phyloP scores from a whole-genome alignment of 2,329 filamentous ascomycete species.

The Neoscytalidium dimidiatum region DNA sequence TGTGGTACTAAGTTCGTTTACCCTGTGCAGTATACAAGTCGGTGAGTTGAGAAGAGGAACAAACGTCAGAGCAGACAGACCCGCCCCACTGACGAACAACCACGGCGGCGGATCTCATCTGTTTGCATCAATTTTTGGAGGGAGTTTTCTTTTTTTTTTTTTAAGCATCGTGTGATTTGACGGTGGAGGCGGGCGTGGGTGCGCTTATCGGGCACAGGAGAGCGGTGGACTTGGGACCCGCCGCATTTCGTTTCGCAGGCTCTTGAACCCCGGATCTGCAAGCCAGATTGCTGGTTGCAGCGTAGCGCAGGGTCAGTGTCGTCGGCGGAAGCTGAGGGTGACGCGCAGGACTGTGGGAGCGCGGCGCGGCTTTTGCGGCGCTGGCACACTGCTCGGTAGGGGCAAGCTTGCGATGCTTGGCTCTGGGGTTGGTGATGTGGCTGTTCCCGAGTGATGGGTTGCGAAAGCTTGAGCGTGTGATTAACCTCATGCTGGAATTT shows the following conservation, averaged over 20 bases:
- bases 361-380: slow-evolving; percentile 8
- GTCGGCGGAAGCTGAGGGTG: background rate
- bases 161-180: background rate
- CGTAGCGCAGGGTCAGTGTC: background rate
- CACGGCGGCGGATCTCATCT: background rate
- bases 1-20: too few species aligned
- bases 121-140: too few species aligned
- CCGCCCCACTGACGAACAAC: background rate
- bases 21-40: too few species aligned
- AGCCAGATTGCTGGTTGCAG: slow-evolving; percentile 3
- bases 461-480: background rate
- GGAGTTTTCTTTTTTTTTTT: too few species aligned
- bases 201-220: background rate
- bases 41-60: too few species aligned
- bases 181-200: background rate
- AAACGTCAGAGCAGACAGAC: background rate
- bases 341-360: slow-evolving; percentile 3
- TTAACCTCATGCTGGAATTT: background rate
- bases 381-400: background rate
- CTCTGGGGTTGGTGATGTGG: background rate
- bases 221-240: slow-evolving; percentile 7
- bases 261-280: slow-evolving; percentile 8
- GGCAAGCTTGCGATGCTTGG: background rate
- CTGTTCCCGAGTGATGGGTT: background rate
- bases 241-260: background rate